phyloP scores from a whole-genome alignment of 1,284 basidiomycete genomes.

The Pseudozyma sp. region DNA sequence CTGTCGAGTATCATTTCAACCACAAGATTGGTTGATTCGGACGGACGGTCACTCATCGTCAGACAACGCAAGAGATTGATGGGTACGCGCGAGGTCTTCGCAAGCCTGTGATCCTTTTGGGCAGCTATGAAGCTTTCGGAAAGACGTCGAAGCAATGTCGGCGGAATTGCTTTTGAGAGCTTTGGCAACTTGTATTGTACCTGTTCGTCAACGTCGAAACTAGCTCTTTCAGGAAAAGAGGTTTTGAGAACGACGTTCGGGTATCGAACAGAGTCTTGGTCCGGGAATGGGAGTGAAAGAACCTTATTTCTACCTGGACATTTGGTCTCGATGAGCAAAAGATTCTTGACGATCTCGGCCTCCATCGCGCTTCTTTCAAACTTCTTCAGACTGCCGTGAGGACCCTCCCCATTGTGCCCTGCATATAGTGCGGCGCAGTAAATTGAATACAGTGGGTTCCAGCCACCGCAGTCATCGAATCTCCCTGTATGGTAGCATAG shows the following conservation, averaged over 20 bases:
- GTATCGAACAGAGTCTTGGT: no score
- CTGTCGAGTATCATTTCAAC: constrained; percentile 1
- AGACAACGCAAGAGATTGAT: not conserved
- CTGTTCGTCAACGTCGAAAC: not conserved
- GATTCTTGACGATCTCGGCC: no score
- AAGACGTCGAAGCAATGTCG: not conserved
- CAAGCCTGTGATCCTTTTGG: not conserved
- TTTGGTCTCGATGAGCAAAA: no score
- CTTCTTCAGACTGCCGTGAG: no score
- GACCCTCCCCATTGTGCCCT: no score
- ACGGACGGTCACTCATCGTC: constrained; percentile 2
- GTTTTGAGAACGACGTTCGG: no score
- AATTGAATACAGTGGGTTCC: no score
- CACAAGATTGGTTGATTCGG: not conserved
- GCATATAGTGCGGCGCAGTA: not conserved
- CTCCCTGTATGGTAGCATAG: not conserved
- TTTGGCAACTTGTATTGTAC: no score
- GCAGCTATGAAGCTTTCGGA: not conserved
- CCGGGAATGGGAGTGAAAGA: no score
- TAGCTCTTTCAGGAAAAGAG: no score
- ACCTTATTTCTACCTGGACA: no score
- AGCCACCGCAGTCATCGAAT: not conserved
- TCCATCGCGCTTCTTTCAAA: no score
- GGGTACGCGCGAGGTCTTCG: not conserved
- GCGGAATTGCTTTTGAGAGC: not conserved